Evolutionary conservation across 1,284 basidiomycete genomes (phyloP), one percentile per base, ranked within the genome.

Genomic region (Microbotryum lychnidis-dioicae): DNA sequence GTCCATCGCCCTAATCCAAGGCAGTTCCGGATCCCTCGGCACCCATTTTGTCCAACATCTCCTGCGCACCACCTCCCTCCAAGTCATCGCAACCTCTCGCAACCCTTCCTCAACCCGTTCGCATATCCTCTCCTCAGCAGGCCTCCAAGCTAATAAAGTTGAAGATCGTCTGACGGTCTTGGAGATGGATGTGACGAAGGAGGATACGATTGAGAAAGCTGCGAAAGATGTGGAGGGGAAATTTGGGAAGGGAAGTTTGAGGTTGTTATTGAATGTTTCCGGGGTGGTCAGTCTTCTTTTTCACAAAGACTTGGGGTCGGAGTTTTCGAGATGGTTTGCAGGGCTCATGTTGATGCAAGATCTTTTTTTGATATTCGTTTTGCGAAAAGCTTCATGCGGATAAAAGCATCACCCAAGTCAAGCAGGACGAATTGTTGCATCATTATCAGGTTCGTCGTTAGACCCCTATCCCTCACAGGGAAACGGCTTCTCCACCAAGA

Each of bases 361-460:
- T 21, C 50, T 27, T 14, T 42, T 31, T 2, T 10, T 9, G 31
- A 31, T 10, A 31, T 10, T 31, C 7, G 7, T 2, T n/a, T 14
- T 10, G 10, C n/a, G 12, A 7, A 2, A 29, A 78, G 77, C 74
- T 80, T 6, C 73, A 76, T 49, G 74, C 78, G 6, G 79, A 80
- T 68, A 80, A 80, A 70, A 76, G 76, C 2, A 71, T 80, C n/a
- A 64, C 69, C 2, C 75, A 77, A 44, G 73, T 80, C 58, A 67
- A 75, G 33, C 60, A 70, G 5, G 59, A 74, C 1, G 66, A 73
- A 27, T 58, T 76, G 29, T 62, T 73, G 23, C 61, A 73, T 46
- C 69, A 69, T 5, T 76, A 75, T 59, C 67, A 73, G 63, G 71
- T 69, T 21, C 50, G 65, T 50, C 8, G 9, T 14, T 37, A 5